A percentile compares a stretch with the other conserved stretches of the same genome.
phyloP scores from a whole-genome alignment of 768 basidiomycete genomes.

The Coprinopsis strossmayeri region DNA sequence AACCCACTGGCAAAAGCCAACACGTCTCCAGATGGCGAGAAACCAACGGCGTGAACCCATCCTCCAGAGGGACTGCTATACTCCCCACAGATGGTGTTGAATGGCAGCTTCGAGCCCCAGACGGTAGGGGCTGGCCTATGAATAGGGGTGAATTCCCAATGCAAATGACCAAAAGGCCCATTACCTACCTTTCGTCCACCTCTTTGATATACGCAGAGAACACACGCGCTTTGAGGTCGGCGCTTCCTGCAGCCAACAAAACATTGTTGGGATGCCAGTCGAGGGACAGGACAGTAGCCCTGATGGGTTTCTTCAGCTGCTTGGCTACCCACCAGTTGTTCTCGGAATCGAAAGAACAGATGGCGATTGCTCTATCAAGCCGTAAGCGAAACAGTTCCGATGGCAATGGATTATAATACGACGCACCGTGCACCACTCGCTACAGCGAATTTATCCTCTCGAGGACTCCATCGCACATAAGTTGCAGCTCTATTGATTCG shows the following conservation, averaged over 20 bases:
- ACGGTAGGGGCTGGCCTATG: conserved; percentile 77
- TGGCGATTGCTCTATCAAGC: conserved; percentile 72
- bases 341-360: conserved; percentile 96
- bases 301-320: conserved; percentile 94
- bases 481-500: conserved; percentile 96
- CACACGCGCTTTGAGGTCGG: conserved; percentile 96
- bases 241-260: conserved; percentile 91
- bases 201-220: conserved; percentile 99
- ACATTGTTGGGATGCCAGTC: conserved; percentile 99
- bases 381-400: no score
- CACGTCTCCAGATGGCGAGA: conserved; percentile 93
- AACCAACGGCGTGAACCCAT: conserved; percentile 95
- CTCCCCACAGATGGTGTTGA: conserved; percentile 96
- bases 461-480: conserved; percentile 91
- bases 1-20: conserved; percentile 88
- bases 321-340: conserved; percentile 99
- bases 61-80: conserved; percentile 85
- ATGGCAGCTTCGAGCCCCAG: conserved; percentile 98
- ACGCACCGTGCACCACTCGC: conserved; percentile 90
- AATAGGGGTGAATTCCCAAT: conserved; percentile 5
- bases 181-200: conserved; percentile 80
- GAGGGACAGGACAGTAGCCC: conserved; percentile 87
- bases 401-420: no score
- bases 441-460: conserved; percentile 98
- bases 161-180: background rate